Evolutionary conservation across 768 basidiomycete genomes (phyloP).

Genomic region (Pleurotus platypus): DNA sequence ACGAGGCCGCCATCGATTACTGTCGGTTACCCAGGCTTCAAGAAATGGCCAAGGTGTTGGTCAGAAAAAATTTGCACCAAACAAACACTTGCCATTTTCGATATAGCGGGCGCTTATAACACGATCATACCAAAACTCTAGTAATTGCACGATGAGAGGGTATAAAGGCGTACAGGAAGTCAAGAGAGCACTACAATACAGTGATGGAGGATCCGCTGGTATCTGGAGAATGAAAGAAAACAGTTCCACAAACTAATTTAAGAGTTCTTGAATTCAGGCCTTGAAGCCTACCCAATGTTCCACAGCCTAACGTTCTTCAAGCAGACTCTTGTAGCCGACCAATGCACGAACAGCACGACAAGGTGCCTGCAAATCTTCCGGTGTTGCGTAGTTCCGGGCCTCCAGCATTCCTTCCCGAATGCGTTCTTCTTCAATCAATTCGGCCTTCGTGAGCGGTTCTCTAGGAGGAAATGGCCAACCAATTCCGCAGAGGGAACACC

Average conservation of each 20-base stretch:
- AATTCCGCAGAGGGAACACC: slow-evolving; percentile 57
- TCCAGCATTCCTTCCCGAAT: slow-evolving; percentile 58
- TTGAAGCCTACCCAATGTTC: neutral
- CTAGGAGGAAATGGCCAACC: slow-evolving; percentile 59
- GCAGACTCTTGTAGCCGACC: slow-evolving; percentile 49
- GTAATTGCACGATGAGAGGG: neutral
- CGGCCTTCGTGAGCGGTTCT: slow-evolving; percentile 65
- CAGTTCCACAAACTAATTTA: neutral
- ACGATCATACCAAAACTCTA: neutral
- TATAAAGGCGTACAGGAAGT: neutral
- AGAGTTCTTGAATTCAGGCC: too few relatives aligned
- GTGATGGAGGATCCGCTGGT: slow-evolving; percentile 1
- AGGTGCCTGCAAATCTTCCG: slow-evolving; percentile 48
- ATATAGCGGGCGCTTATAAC: neutral
- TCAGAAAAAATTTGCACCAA: slow-evolving; percentile 5
- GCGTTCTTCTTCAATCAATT: slow-evolving; percentile 65
- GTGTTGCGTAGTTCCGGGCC: slow-evolving; percentile 46
- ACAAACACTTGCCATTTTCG: slow-evolving; percentile 1
- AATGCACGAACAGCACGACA: slow-evolving; percentile 61
- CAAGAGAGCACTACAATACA: neutral
- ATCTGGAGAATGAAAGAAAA: neutral
- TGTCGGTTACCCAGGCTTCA: slow-evolving; percentile 18
- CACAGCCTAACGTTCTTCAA: neutral
- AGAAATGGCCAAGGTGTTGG: neutral
- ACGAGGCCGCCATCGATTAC: slow-evolving; percentile 40